Evolutionary conservation across 306 rosid species (phyloP).

Genomic region (Acmispon strigosus): DNA sequence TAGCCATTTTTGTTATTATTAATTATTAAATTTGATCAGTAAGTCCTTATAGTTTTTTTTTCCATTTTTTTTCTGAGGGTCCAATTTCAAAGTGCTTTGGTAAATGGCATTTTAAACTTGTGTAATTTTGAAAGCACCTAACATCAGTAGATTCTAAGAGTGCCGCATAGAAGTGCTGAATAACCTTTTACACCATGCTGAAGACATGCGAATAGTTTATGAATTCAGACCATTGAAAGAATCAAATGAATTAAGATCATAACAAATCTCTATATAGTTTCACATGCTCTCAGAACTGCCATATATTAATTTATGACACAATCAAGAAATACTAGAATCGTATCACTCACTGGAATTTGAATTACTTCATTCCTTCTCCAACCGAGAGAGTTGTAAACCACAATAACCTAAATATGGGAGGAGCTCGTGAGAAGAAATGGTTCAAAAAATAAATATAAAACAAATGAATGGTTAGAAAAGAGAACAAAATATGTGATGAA

Average conservation of each 20-base stretch:
- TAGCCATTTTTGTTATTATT: neutral
- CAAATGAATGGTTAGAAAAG: neutral
- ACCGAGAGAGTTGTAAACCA: conserved; percentile 79
- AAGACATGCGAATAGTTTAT: neutral
- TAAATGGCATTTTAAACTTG: neutral
- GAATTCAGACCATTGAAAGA: neutral
- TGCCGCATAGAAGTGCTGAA: too few species aligned
- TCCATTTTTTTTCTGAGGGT: neutral
- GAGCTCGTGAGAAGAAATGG: neutral
- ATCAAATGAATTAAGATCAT: neutral
- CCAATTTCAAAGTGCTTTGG: neutral
- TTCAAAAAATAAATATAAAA: neutral
- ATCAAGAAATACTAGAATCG: neutral
- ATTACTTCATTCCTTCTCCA: conserved; percentile 77
- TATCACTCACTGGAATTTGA: conserved; percentile 73
- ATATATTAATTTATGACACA: neutral
- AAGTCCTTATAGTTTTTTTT: neutral
- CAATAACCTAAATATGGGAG: conserved; percentile 40
- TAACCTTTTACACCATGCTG: neutral
- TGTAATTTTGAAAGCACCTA: neutral
- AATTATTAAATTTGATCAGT: neutral
- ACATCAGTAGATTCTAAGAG: neutral
- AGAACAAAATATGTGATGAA: conserved; percentile 1
- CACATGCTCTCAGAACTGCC: neutral
- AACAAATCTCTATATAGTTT: neutral